A percentile compares a stretch with the other conserved stretches of the same genome.
Conservation (phyloP, 2,329 filamentous ascomycete genomes). For the Colletotrichum tropicicola region DNA sequence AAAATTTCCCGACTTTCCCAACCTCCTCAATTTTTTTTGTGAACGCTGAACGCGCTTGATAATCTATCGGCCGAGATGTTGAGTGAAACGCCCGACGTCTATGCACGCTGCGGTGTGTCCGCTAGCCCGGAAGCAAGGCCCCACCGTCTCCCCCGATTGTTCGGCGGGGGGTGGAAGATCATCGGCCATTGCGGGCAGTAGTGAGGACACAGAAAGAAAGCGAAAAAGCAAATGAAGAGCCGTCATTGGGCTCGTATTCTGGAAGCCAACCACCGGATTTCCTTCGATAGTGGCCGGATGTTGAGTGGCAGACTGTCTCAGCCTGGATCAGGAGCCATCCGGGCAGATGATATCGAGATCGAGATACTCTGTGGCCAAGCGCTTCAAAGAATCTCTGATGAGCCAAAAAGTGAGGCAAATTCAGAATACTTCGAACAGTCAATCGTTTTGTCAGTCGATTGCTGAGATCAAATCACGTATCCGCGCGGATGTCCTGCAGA, state of each 20-base stretch:
- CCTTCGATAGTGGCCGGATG: not conserved
- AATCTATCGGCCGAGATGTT: slow-evolving; percentile 20
- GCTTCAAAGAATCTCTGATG: too few relatives aligned
- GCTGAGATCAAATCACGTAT: not conserved
- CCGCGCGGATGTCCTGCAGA: not conserved
- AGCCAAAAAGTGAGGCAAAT: too few relatives aligned
- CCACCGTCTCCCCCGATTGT: slow-evolving; percentile 1
- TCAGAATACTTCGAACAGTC: too few relatives aligned
- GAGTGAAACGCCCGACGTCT: slow-evolving; percentile 23
- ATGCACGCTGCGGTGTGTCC: slow-evolving; percentile 11
- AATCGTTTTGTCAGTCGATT: too few relatives aligned
- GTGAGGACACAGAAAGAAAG: not conserved
- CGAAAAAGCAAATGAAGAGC: not conserved
- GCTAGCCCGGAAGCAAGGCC: slow-evolving; percentile 4
- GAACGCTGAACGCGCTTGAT: not conserved
- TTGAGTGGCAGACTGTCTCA: not conserved
- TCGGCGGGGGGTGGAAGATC: not conserved
- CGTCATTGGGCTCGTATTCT: not conserved
- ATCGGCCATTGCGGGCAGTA: slow-evolving; percentile 2
- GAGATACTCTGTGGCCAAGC: too few relatives aligned
- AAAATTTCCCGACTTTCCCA: not conserved
- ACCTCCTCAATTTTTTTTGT: slow-evolving; percentile 20
- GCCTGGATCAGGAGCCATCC: not conserved
- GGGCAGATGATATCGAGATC: too few relatives aligned
- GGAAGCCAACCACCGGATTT: slow-evolving; percentile 8